phyloP scores from a whole-genome alignment of 2,329 filamentous ascomycete species.

The Tolypocladium ovalisporum region DNA sequence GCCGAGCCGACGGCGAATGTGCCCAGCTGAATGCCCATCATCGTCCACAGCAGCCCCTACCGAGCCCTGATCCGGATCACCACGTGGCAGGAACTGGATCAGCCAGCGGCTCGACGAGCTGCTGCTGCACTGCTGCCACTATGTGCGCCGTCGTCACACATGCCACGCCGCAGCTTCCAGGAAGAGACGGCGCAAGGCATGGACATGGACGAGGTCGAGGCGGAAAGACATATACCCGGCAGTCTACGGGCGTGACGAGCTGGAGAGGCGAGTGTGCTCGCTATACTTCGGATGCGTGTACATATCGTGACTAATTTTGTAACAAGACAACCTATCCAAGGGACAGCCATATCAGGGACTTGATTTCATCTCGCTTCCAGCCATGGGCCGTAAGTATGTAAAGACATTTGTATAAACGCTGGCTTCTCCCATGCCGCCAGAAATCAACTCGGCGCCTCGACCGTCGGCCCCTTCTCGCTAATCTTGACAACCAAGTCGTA shows the following conservation, averaged over 20 bases:
- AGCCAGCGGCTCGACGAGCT: neutral
- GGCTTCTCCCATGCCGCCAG: neutral
- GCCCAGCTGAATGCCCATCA: neutral
- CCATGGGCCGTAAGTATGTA: neutral
- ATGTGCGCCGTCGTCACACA: neutral
- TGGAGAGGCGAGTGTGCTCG: neutral
- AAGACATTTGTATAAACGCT: neutral
- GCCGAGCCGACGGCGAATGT: neutral
- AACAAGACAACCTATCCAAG: neutral
- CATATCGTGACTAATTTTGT: neutral
- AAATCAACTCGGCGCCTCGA: conserved; percentile 32
- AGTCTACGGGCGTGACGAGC: neutral
- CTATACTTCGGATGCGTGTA: neutral
- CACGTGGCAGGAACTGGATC: neutral
- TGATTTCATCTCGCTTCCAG: neutral
- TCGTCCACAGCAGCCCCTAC: neutral
- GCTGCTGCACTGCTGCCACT: neutral
- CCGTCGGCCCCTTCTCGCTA: conserved; percentile 48
- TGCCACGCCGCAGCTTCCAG: neutral
- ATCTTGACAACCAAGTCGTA: conserved; percentile 40
- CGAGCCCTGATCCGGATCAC: neutral
- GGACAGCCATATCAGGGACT: neutral
- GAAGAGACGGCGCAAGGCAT: neutral
- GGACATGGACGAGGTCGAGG: neutral
- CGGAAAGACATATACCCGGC: neutral